phyloP scores from a whole-genome alignment of 768 basidiomycete species.

The Wakefieldia striispora region DNA sequence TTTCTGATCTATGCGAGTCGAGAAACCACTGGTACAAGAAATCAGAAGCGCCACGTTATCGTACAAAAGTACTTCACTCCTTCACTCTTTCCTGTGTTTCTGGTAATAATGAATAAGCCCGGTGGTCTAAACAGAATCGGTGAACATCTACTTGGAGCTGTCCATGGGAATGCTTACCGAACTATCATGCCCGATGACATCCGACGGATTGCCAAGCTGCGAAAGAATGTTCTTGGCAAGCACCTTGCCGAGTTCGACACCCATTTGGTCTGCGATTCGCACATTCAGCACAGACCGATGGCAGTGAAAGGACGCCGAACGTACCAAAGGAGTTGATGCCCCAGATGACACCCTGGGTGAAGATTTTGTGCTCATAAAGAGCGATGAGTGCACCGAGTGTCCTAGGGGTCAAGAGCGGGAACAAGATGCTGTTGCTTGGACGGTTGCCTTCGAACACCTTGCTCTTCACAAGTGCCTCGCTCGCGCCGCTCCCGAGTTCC shows the following conservation, averaged over 20 bases:
- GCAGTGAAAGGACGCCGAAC: constrained; percentile 16
- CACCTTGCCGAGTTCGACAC: constrained; percentile 97
- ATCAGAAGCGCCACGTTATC: background rate
- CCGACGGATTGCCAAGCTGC: constrained; percentile 75
- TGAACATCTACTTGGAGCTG: constrained; percentile 3
- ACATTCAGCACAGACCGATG: background rate
- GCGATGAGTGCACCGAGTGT: constrained; percentile 88
- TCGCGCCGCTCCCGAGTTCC: constrained; percentile 68
- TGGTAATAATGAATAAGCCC: constrained; percentile 98
- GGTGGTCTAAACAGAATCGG: constrained; percentile 60
- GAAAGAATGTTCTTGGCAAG: constrained; percentile 94
- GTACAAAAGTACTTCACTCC: constrained; percentile 28
- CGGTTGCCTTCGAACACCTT: constrained; percentile 98
- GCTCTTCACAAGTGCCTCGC: constrained; percentile 86
- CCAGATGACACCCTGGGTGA: constrained; percentile 96
- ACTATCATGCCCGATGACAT: constrained; percentile 86
- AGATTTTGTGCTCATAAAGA: constrained; percentile 98
- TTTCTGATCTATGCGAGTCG: background rate
- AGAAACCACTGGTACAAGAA: background rate
- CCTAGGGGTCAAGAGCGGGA: constrained; percentile 88
- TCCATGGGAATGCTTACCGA: constrained; percentile 44
- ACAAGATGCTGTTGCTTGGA: constrained; percentile 94
- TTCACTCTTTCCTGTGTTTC: constrained; percentile 75
- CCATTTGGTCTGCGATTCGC: constrained; percentile 83
- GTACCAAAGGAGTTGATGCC: constrained; percentile 97